A percentile compares a stretch with the other conserved stretches of the same genome.
Conservation (phyloP, 345 rosid genomes). For the Sisymbrium irio region DNA sequence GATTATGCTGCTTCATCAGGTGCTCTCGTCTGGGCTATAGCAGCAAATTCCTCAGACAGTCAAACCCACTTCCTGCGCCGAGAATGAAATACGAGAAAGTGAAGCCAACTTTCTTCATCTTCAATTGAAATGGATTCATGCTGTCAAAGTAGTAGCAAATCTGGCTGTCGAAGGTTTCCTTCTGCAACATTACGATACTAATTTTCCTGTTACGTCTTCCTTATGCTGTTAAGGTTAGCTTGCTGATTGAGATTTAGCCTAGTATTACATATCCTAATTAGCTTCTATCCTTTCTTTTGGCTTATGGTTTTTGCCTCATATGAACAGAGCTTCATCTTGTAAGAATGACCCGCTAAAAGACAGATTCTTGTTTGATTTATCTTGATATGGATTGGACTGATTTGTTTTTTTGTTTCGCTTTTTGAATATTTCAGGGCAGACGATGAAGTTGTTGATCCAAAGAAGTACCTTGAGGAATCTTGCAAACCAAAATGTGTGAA, state of each 20-base stretch:
- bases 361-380: background rate
- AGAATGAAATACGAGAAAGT: no score
- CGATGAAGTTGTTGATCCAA: conserved; percentile 49
- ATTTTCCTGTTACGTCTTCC: background rate
- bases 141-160: conserved; percentile 98
- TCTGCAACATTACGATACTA: conserved; percentile 1
- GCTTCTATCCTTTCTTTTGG: no score
- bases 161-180: conserved; percentile 91
- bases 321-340: background rate
- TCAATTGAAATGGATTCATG: no score
- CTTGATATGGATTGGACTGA: background rate
- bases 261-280: background rate
- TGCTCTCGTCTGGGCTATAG: no score
- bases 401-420: background rate
- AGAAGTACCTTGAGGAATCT: conserved; percentile 52
- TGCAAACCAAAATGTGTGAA: conserved; percentile 57
- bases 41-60: no score
- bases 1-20: no score
- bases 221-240: no score
- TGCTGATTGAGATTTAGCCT: background rate
- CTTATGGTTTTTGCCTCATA: background rate
- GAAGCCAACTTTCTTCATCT: no score
- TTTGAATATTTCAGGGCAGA: conserved; percentile 45
- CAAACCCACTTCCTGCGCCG: no score
- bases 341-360: background rate